Conservation (phyloP, 2,329 filamentous ascomycete species). For the Fusarium anthophilum region DNA sequence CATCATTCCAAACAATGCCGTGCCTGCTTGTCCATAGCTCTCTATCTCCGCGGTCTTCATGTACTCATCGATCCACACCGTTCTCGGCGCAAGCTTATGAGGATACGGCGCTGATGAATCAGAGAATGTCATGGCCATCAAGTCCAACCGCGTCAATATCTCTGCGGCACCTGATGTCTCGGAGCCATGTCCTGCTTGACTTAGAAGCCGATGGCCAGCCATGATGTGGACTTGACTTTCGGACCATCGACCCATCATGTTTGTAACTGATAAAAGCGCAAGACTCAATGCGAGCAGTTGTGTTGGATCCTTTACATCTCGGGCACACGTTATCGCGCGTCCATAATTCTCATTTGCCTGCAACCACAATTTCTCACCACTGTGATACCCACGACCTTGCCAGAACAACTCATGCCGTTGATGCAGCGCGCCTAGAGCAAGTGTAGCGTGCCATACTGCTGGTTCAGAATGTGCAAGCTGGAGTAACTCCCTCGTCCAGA, state of each 20-base stretch:
- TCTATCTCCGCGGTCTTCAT: slow-evolving; percentile 18
- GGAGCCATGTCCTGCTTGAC: slow-evolving; percentile 16
- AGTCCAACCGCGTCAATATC: slow-evolving; percentile 45
- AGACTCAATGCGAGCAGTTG: slow-evolving; percentile 46
- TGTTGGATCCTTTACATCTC: slow-evolving; percentile 38
- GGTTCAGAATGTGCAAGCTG: slow-evolving; percentile 49
- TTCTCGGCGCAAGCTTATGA: slow-evolving; percentile 23
- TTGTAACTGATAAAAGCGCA: slow-evolving; percentile 45
- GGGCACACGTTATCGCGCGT: slow-evolving; percentile 42
- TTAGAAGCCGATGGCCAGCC: slow-evolving; percentile 43
- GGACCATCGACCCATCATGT: slow-evolving; percentile 44
- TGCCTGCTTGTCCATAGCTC: slow-evolving; percentile 38
- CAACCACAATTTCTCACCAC: slow-evolving; percentile 3
- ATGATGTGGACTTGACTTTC: slow-evolving; percentile 47
- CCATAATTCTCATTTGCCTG: slow-evolving; percentile 44
- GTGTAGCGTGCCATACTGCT: slow-evolving; percentile 49
- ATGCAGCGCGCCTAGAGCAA: slow-evolving; percentile 49
- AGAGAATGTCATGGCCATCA: slow-evolving; percentile 48
- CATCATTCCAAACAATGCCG: slow-evolving; percentile 32
- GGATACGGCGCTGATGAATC: slow-evolving; percentile 46
- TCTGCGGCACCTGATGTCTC: slow-evolving; percentile 33
- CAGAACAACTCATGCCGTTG: slow-evolving; percentile 35
- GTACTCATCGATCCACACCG: slow-evolving; percentile 18
- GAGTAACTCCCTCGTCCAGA: slow-evolving; percentile 47
- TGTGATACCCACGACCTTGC: slow-evolving; percentile 10